Evolutionary conservation across 2,329 filamentous ascomycete species (phyloP).

Genomic region (Seiridium cupressi): DNA sequence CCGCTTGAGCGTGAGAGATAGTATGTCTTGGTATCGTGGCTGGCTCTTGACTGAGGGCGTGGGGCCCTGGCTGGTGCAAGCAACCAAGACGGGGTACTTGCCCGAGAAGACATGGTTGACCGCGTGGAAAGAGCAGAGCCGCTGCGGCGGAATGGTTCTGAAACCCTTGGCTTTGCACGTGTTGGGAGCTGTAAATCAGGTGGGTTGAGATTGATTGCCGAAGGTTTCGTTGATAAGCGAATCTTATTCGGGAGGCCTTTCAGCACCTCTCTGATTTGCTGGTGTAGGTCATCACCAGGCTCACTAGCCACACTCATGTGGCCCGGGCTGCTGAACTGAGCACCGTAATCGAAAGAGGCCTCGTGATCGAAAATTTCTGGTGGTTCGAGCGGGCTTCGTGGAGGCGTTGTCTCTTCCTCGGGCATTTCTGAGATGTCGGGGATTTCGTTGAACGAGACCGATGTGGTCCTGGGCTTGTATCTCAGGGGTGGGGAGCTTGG

Average conservation of each 20-base stretch:
- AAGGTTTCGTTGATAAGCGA: constrained; percentile 60
- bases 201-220: constrained; percentile 54
- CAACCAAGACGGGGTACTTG: constrained; percentile 54
- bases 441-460: constrained; percentile 42
- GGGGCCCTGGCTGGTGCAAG: constrained; percentile 58
- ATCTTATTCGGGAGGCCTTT: constrained; percentile 78
- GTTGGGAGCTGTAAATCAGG: constrained; percentile 53
- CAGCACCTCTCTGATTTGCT: constrained; percentile 77
- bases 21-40: constrained; percentile 83
- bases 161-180: constrained; percentile 40
- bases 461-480: constrained; percentile 34
- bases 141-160: constrained; percentile 45
- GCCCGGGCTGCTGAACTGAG: constrained; percentile 30
- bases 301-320: constrained; percentile 29
- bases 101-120: constrained; percentile 39
- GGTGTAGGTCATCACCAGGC: constrained; percentile 69
- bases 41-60: constrained; percentile 45
- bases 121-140: constrained; percentile 41
- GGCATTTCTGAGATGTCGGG: constrained; percentile 42
- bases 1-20: constrained; percentile 83
- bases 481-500: constrained; percentile 48
- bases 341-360: constrained; percentile 33
- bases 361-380: constrained; percentile 48
- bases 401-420: constrained; percentile 36
- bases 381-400: constrained; percentile 40